These are phyloP conservation scores for Cyclotella kingstonii DNA, from an alignment of 108 stramenopile genomes.

Conservation along the genomic window DNA sequence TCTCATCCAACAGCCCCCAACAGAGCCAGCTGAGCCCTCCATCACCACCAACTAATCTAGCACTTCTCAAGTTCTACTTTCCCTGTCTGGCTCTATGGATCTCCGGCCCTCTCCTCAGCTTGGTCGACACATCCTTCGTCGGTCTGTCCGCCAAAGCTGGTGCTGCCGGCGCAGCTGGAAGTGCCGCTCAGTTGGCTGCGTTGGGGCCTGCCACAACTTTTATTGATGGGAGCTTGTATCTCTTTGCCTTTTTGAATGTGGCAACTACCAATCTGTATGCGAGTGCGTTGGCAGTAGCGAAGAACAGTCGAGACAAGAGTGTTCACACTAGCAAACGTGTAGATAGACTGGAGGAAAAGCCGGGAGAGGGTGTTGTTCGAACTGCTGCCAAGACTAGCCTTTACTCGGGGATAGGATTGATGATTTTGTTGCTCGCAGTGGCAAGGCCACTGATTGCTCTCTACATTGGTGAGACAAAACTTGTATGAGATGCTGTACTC, in stretches of 20 bases:
- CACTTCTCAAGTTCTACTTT: slow-evolving; percentile 71
- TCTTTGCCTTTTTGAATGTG: slow-evolving; percentile 88
- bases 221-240: slow-evolving; percentile 82
- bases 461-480: slow-evolving; percentile 65
- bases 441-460: slow-evolving; percentile 68
- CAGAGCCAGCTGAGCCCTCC: no score
- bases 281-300: slow-evolving; percentile 49
- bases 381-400: slow-evolving; percentile 68
- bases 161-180: slow-evolving; percentile 47
- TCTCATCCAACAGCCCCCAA: no score
- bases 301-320: not conserved
- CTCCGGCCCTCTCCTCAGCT: slow-evolving; percentile 70
- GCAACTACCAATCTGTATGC: slow-evolving; percentile 88
- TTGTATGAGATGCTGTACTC: no score
- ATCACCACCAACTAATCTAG: slow-evolving; percentile 48
- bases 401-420: slow-evolving; percentile 67
- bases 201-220: slow-evolving; percentile 83
- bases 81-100: slow-evolving; percentile 84
- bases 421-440: slow-evolving; percentile 60
- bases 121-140: slow-evolving; percentile 85
- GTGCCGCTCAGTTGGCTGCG: slow-evolving; percentile 47
- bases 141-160: slow-evolving; percentile 60
- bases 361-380: slow-evolving; percentile 68
- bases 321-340: slow-evolving; percentile 29
- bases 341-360: slow-evolving; percentile 16